Conservation (phyloP, 257 asterid genomes). For the Henckelia pumila region DNA sequence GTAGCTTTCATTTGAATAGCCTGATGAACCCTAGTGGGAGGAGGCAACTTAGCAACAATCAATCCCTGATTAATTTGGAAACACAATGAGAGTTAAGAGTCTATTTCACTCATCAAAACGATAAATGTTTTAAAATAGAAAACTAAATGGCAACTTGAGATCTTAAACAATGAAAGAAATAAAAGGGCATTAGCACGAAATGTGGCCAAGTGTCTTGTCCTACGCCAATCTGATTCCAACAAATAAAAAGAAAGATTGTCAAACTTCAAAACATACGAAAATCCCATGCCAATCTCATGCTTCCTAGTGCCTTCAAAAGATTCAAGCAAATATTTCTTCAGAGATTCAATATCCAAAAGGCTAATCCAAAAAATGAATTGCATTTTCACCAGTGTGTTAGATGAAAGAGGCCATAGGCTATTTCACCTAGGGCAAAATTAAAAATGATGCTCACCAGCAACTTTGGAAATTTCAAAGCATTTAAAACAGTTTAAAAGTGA, state of each 20-base stretch:
- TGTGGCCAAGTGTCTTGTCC: not conserved
- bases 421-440: not conserved
- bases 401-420: not conserved
- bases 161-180: not conserved
- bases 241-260: not conserved
- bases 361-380: not conserved
- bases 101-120: conserved; percentile 14
- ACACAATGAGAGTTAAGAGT: conserved; percentile 6
- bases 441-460: too few species aligned
- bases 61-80: conserved; percentile 41
- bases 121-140: not conserved
- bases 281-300: not conserved
- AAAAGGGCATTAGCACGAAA: not conserved
- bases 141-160: not conserved
- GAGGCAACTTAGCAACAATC: conserved; percentile 48
- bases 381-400: not conserved
- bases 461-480: not conserved
- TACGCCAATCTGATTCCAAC: not conserved
- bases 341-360: not conserved
- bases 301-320: not conserved
- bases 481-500: too few species aligned
- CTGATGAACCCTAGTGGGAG: conserved; percentile 34
- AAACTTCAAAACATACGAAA: not conserved
- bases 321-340: not conserved
- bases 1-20: conserved; percentile 36